These are phyloP conservation scores for Linderniella brevidens DNA, from an alignment of 257 asterid genomes.

Conservation along the genomic window DNA sequence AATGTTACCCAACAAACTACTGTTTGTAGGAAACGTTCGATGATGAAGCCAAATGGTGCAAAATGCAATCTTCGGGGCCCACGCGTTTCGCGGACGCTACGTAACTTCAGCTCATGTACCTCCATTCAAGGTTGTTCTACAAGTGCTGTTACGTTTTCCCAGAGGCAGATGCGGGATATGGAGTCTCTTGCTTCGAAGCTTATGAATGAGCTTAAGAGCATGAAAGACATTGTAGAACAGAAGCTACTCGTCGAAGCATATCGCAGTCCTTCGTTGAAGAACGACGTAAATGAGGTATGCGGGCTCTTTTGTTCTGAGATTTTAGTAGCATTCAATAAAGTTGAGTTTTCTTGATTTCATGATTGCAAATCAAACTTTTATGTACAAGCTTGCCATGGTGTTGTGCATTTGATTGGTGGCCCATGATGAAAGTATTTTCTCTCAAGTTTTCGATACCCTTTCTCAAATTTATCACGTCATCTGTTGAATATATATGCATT, in stretches of 20 bases:
- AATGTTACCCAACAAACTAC: not conserved
- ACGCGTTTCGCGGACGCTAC: slow-evolving; percentile 41
- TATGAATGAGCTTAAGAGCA: slow-evolving; percentile 63
- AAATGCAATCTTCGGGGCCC: slow-evolving; percentile 54
- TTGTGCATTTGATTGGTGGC: no score
- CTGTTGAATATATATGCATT: no score
- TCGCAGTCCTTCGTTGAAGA: slow-evolving; percentile 47
- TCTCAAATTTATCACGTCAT: no score
- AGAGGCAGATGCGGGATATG: slow-evolving; percentile 74
- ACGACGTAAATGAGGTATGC: slow-evolving; percentile 76
- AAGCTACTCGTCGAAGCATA: slow-evolving; percentile 66
- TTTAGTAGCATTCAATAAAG: no score
- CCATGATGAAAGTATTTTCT: no score
- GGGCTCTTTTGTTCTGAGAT: no score
- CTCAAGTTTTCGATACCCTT: no score
- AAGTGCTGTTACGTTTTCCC: slow-evolving; percentile 77
- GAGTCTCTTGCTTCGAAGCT: slow-evolving; percentile 65
- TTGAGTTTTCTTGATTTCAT: no score
- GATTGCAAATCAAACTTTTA: no score
- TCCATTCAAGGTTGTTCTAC: slow-evolving; percentile 62
- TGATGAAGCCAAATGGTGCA: slow-evolving; percentile 24
- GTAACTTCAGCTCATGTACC: slow-evolving; percentile 44
- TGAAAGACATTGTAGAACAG: slow-evolving; percentile 73
- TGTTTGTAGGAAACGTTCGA: slow-evolving; percentile 16
- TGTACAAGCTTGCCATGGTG: no score